A percentile compares a stretch with the other conserved stretches of the same genome.
phyloP scores from a whole-genome alignment of 2,329 filamentous ascomycete species.

The Cercospora sp. region DNA sequence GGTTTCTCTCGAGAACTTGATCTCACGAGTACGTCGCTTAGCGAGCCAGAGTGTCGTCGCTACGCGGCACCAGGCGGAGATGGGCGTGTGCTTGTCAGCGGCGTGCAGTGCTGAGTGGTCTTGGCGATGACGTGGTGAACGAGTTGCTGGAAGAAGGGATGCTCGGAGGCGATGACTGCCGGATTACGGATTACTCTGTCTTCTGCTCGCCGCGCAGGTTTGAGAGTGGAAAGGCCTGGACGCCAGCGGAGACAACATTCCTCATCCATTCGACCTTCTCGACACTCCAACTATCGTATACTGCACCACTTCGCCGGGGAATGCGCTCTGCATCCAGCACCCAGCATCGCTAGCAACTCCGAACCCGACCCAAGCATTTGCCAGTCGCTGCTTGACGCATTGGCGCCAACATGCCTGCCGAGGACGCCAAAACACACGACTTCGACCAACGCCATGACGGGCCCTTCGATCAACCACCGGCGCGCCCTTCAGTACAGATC shows the following conservation, averaged over 20 bases:
- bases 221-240: background rate
- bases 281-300: background rate
- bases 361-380: slow-evolving; percentile 2
- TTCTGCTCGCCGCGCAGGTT: background rate
- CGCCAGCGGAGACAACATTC: background rate
- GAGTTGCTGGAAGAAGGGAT: background rate
- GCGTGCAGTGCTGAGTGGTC: background rate
- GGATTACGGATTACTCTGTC: background rate
- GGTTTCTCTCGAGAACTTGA: too few species aligned
- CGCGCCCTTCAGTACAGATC: slow-evolving; percentile 21
- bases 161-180: slow-evolving; percentile 1
- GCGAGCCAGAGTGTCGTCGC: background rate
- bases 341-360: background rate
- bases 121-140: slow-evolving; percentile 3
- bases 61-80: background rate
- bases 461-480: slow-evolving; percentile 30
- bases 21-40: background rate
- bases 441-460: slow-evolving; percentile 40
- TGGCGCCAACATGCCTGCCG: slow-evolving; percentile 25
- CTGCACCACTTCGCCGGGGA: background rate
- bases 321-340: background rate
- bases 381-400: slow-evolving; percentile 8
- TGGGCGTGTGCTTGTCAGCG: background rate
- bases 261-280: background rate
- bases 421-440: slow-evolving; percentile 34